Evolutionary conservation across 2,329 filamentous ascomycete genomes (phyloP), one percentile per base, ranked within the genome.

Genomic region (Rasamsonia emersonii): DNA sequence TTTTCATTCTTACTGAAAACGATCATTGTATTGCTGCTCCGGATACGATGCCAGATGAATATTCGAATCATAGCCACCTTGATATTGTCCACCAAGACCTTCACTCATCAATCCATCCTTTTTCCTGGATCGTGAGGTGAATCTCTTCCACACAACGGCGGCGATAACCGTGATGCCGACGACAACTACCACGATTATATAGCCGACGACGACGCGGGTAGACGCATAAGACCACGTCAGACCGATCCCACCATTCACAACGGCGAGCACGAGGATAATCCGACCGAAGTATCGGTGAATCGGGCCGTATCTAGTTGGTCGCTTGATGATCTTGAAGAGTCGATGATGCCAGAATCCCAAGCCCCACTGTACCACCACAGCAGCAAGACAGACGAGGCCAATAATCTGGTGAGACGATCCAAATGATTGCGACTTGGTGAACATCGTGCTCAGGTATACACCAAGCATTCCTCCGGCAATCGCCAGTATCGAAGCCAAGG

Each of bases 331-430:
- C 35, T 40, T 45, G 39, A 54, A 62, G 30, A 58, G 40, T 17
- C 50, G 36, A 42, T 64, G 61, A 35, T 64, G 57, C 30, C 53
- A 47, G 27, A 58, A 50, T 10, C 61, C 61, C n/a, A 62, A 47
- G 4, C 50, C 43, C 36, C 55, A 50, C 36, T 65, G 61, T 5
- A 54, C 35, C 17, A 56, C 39, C 6, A 60, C 41, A 1, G 39
- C 46, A 25, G 53, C 41, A 16, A 60, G 43, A 16, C 63, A 39
- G 23, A 65, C 28, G 25, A 69, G 55, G 15, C 66, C 65, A 32
- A 68, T 36, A 41, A 69, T 56, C 39, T 71, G 67, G 46, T 70
- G 67, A 3, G 59, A 46, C 6, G 65, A 57, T 38, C 43, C 55
- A 53, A 60, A 67, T 34, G 46, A 33, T 36, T 59, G 60, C 24